Evolutionary conservation across 495 filamentous ascomycete genomes (phyloP).

Genomic region (Hypoxylon fuscum): DNA sequence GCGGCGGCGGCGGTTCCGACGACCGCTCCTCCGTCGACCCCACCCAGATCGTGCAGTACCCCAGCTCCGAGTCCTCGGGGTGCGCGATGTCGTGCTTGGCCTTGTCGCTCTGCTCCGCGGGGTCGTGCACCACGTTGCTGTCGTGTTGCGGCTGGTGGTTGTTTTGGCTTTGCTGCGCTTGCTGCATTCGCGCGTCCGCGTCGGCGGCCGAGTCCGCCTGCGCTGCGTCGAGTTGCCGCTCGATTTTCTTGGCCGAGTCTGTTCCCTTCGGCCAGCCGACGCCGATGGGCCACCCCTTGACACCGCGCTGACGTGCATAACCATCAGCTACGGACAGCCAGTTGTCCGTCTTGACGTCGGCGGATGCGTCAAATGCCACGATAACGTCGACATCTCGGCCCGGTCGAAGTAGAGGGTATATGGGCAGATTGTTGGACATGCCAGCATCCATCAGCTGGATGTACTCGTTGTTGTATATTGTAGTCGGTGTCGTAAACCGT

Average conservation of each 20-base stretch:
- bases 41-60: slow-evolving; percentile 96
- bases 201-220: slow-evolving; percentile 67
- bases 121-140: slow-evolving; percentile 20
- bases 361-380: slow-evolving; percentile 87
- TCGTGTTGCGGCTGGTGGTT: slow-evolving; percentile 41
- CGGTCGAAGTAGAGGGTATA: slow-evolving; percentile 90
- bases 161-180: slow-evolving; percentile 64
- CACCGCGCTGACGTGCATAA: slow-evolving; percentile 84
- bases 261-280: slow-evolving; percentile 82
- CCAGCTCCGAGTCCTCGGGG: slow-evolving; percentile 66
- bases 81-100: slow-evolving; percentile 44
- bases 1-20: slow-evolving; percentile 66
- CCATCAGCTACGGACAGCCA: slow-evolving; percentile 94
- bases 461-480: slow-evolving; percentile 71
- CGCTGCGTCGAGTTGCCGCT: slow-evolving; percentile 72
- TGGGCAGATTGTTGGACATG: slow-evolving; percentile 96
- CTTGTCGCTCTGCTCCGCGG: slow-evolving; percentile 30
- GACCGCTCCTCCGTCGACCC: slow-evolving; percentile 77
- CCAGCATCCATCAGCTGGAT: slow-evolving; percentile 95
- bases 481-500: slow-evolving; percentile 76
- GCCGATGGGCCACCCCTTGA: slow-evolving; percentile 93
- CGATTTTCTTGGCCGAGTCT: slow-evolving; percentile 62
- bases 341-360: slow-evolving; percentile 85
- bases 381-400: slow-evolving; percentile 89
- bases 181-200: slow-evolving; percentile 68